Evolutionary conservation across 768 basidiomycete species (phyloP).

Genomic region (Glaciozyma martinii): DNA sequence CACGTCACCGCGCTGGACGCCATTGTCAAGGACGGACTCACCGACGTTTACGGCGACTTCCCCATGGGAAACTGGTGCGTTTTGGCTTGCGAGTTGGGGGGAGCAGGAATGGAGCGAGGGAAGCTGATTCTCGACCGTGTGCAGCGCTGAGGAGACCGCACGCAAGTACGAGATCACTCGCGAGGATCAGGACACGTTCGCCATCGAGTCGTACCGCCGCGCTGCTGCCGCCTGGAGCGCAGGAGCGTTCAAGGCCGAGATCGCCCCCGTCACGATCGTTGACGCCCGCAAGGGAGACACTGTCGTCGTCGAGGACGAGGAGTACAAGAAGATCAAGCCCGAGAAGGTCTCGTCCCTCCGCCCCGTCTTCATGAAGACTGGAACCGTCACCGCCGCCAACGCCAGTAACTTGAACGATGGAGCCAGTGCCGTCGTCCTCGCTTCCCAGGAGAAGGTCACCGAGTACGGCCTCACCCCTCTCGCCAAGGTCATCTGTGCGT

Average conservation of each 20-base stretch:
- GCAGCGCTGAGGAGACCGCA: conserved; percentile 64
- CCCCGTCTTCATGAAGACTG: conserved; percentile 75
- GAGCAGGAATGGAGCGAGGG: background rate
- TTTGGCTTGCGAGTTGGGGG: background rate
- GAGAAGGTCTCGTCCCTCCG: conserved; percentile 84
- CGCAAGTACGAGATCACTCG: conserved; percentile 73
- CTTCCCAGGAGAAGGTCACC: conserved; percentile 84
- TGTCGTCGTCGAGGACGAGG: conserved; percentile 86
- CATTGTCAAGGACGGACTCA: conserved; percentile 82
- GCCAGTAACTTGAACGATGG: conserved; percentile 92
- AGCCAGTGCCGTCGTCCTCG: conserved; percentile 87
- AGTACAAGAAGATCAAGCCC: conserved; percentile 91
- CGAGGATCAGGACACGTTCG: conserved; percentile 79
- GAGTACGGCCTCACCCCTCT: conserved; percentile 84
- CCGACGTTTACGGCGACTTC: conserved; percentile 95
- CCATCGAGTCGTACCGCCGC: conserved; percentile 89
- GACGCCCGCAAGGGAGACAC: conserved; percentile 74
- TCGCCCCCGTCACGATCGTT: conserved; percentile 80
- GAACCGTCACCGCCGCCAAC: conserved; percentile 90
- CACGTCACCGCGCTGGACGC: conserved; percentile 82
- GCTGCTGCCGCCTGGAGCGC: conserved; percentile 82
- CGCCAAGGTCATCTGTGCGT: conserved; percentile 88
- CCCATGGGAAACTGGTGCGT: conserved; percentile 90
- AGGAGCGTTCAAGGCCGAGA: conserved; percentile 75
- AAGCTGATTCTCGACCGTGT: background rate